Evolutionary conservation across 192 early-diverging fungal genomes (phyloP), one percentile per base, ranked within the genome.

Genomic region (Backusella westeae): DNA sequence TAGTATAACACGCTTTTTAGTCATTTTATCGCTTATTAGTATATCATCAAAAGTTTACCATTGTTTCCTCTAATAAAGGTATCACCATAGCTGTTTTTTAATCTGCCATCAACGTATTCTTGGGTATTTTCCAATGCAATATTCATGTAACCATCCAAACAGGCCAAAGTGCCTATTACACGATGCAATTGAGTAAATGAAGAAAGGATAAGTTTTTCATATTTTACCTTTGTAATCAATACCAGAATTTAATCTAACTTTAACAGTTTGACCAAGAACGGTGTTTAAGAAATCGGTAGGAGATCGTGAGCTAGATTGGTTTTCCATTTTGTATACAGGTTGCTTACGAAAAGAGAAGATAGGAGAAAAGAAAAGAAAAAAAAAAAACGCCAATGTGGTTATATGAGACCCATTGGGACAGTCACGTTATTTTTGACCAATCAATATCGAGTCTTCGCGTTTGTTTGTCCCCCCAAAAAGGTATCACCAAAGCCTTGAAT

Each of bases 41-140:
- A 19, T 44, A 17, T 17, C 14, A 44, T 44, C 12, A 44, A 63
- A 14, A 29, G 9, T 23, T 72, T 90, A 92, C 94, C 94, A 81
- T 98, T 98, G 85, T 99, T 99, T 73, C 97, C 97, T 10, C 97
- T 93, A 83, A 99, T 96, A 83, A 99, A 99, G 2, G 91, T 91
- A 75, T 99, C 97, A 26, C 96, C 96, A 80, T 97, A 99, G 69
- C 87, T 91, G 86, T 97, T 96, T 74, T 93, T 96, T 38, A 95
- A 84, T 70, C 93, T 86, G n/a, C 97, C 97, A 80, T 97, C 92
- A 34, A 97, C 96, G 69, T 93, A 97, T 84, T 99, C 97, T 77
- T 97, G 92, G 6, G 96, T 97, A 72, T 96, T 90, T 85, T 98
- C 97, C 80, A 99, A 74, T 14, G 96, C 97, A 86, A 99, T 97